Conservation (phyloP, 1,284 basidiomycete species). For the Meira nashicola region DNA sequence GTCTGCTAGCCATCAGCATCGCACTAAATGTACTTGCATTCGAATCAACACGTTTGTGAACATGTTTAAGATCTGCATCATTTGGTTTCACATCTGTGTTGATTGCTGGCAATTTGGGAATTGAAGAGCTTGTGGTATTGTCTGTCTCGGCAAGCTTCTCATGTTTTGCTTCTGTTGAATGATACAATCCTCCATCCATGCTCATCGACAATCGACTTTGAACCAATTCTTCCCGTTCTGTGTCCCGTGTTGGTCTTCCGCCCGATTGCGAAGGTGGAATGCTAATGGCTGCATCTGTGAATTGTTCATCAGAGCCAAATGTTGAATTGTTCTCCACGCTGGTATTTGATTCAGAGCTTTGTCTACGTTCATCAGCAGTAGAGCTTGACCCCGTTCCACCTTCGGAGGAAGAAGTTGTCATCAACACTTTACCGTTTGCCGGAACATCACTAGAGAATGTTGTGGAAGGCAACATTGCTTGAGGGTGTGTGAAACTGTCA, state of each 20-base stretch:
- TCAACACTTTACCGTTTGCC: too few species aligned
- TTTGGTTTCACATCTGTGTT: neutral
- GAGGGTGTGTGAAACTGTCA: too few species aligned
- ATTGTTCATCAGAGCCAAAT: neutral
- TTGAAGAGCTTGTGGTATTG: too few species aligned
- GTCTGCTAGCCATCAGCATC: neutral
- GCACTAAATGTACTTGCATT: neutral
- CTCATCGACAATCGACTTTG: constrained; percentile 7
- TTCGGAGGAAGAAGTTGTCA: too few species aligned
- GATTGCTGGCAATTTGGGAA: too few species aligned
- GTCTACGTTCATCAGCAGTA: neutral
- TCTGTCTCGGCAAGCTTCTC: too few species aligned
- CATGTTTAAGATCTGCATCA: neutral
- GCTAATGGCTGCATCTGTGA: neutral
- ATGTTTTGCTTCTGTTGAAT: too few species aligned
- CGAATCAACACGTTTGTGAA: neutral
- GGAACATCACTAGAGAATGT: too few species aligned
- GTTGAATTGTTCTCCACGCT: neutral
- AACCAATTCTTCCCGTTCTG: constrained; percentile 6
- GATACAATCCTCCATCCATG: neutral
- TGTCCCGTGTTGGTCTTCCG: constrained; percentile 1
- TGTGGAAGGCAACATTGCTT: too few species aligned
- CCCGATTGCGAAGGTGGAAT: neutral
- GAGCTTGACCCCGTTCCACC: neutral
- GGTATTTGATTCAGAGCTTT: neutral